Base-by-base conservation (phyloP, 1,284 basidiomycete genomes). In the Apiotrichum brassicae region DNA sequence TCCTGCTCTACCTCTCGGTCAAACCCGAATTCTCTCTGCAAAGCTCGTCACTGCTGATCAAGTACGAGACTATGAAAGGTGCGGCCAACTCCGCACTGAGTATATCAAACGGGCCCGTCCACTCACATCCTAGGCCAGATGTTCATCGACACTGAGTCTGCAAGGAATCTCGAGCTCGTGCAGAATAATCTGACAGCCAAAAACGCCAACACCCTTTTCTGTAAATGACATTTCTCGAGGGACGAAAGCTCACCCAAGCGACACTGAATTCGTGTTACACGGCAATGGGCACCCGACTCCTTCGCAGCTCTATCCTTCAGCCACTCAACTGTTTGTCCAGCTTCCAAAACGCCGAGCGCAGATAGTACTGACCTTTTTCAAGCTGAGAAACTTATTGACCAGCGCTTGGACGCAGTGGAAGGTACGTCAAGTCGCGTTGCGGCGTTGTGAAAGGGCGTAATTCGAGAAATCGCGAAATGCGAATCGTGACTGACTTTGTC, bases 101-200 rank as follows among this genome's bases (percentile, higher is more conserved):
- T 30, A 8, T 30, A 8, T 30, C n/a, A n/a, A n/a, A n/a, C n/a
- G 28, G 7, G 11, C 20, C 3, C 4, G 7, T 2, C 16, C 7
- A n/a, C 34, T 46, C 30, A 46, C 30, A 19, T 20, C 14, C 6
- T 82, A 69, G 90, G 90, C 0, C 92, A 88, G 0, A 87, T 95
- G 84, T 81, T 94, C 78, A 87, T 97, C 59, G 92, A 95, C 65
- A 79, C 82, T 0, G 90, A 92, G 50, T 89, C 86, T 0, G 87
- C 83, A 1, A 80, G 79, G 41, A 90, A 92, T 65, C 78, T 97
- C 3, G 93, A 97, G 70, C 77, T 97, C 1, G 84, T 92, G 4
- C 80, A 77, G 13, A 95, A 90, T 66, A 78, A 81, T 62, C 66
- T 81, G 2, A 76, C 75, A 36, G 80, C 79, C 60, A 86, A 82